Conservation (phyloP, 2,329 filamentous ascomycete species). For the Fusarium nodosum region DNA sequence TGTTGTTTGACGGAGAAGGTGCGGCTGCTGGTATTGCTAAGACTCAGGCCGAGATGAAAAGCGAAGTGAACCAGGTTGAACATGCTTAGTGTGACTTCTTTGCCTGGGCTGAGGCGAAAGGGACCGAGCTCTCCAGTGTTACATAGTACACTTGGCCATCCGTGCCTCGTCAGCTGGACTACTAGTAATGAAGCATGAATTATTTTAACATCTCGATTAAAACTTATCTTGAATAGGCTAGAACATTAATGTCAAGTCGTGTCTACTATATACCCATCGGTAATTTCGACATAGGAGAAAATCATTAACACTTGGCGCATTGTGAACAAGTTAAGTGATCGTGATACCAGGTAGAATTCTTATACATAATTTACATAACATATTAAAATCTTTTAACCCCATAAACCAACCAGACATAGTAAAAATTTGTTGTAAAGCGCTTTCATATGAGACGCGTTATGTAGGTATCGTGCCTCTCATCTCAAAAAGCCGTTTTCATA, state of each 20-base stretch:
- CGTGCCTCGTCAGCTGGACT: neutral
- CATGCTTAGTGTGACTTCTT: constrained; percentile 14
- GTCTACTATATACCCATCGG: too few species aligned
- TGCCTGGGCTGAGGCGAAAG: neutral
- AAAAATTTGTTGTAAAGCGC: neutral
- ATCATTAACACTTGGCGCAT: accelerated
- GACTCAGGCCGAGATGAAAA: constrained; percentile 40
- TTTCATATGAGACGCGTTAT: neutral
- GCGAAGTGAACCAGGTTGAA: constrained; percentile 28
- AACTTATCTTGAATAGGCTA: neutral
- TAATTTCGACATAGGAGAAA: neutral
- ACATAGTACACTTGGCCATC: neutral
- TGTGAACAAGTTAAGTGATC: neutral
- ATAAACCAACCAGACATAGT: neutral
- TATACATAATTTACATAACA: neutral
- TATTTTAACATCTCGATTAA: neutral
- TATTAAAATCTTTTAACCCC: neutral
- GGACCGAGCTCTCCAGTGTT: neutral
- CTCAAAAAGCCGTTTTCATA: constrained; percentile 7
- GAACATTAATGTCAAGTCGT: neutral
- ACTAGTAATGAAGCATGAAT: neutral
- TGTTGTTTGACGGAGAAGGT: constrained; percentile 43
- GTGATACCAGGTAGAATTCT: neutral
- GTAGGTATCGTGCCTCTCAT: constrained; percentile 5
- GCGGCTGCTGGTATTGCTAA: constrained; percentile 44